Evolutionary conservation across 1,139 yeast species (phyloP), one percentile per base, ranked within the genome.

Genomic region (Sugiyamaella xylanicola): DNA sequence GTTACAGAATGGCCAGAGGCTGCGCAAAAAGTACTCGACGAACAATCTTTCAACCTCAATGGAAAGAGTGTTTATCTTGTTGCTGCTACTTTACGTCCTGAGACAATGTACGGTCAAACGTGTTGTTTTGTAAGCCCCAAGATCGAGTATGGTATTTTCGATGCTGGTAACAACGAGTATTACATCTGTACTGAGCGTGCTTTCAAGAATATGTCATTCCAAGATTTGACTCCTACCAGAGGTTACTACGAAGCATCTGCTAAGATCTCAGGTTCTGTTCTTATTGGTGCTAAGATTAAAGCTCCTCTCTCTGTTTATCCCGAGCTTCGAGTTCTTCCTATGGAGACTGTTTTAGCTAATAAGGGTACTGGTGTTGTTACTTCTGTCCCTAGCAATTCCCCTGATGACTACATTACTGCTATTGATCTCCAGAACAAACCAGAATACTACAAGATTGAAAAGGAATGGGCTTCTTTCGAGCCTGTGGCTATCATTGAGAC

Each of bases 311-410:
- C 97, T 15, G 79, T 79, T 17, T 77, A 84, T 71, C 77, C 83
- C 56, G 84, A 87, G 66, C 78, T 93, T 64, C 82, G 95, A 68
- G 87, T 95, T 58, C 81, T 93, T 65, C 99, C 99, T 63, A 93
- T 93, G 99, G 98, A 93, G 74, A 90, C 97, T 37, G 93, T 95
- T 57, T 79, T 93, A 72, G 95, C 96, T 43, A 80, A 85, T 58
- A 93, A 95, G 78, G 99, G 99, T 81, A 95, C 99, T 52, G 99
- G 98, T 77, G 98, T 93, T 45, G 99, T 95, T 58, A 93, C 98
- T 13, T 95, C 97, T 78, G 99, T 92, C 62, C 99, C 99, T 62
- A 87, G 96, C 15, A 97, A 92, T 74, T 92, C 98, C 56, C 98
- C 99, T 59, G 99, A 95, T 76, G 99, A 93, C 78, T 93, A 70